phyloP scores from a whole-genome alignment of 495 filamentous ascomycete genomes.

The Penicillium crystallinum region DNA sequence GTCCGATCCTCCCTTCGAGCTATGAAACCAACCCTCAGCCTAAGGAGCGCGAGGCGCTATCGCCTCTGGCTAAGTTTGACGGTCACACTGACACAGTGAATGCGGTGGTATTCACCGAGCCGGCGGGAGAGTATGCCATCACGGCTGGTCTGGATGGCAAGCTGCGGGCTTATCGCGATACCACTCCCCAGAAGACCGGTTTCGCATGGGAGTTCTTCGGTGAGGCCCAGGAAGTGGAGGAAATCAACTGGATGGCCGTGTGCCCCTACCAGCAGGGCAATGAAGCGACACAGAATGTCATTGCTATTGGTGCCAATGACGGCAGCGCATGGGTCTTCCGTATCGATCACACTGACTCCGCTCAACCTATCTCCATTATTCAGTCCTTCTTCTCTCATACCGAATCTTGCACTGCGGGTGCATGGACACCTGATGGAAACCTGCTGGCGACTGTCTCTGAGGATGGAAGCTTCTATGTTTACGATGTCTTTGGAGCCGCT shows the following conservation, averaged over 20 bases:
- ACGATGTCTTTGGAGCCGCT: conserved; percentile 84
- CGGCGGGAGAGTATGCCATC: conserved; percentile 75
- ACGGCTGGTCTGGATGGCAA: conserved; percentile 83
- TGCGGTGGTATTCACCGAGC: conserved; percentile 75
- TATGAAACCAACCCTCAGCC: conserved; percentile 64
- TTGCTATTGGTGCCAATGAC: conserved; percentile 89
- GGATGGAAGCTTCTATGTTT: conserved; percentile 84
- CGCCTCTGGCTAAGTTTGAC: conserved; percentile 62
- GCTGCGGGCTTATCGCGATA: conserved; percentile 51
- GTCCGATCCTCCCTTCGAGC: conserved; percentile 65
- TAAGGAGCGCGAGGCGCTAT: conserved; percentile 52
- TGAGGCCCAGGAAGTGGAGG: conserved; percentile 79
- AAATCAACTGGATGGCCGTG: conserved; percentile 84
- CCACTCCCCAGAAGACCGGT: conserved; percentile 36
- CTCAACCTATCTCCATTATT: conserved; percentile 66
- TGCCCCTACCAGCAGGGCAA: conserved; percentile 60
- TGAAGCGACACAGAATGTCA: conserved; percentile 64
- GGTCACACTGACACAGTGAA: conserved; percentile 92
- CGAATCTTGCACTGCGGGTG: conserved; percentile 77
- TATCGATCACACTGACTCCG: conserved; percentile 59
- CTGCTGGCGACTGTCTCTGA: conserved; percentile 87
- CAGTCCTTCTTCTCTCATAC: conserved; percentile 92
- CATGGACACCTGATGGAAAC: conserved; percentile 85
- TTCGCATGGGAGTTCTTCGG: conserved; percentile 57
- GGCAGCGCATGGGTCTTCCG: conserved; percentile 93